Evolutionary conservation across 768 basidiomycete genomes (phyloP).

Genomic region (Neoboletus magnificus): DNA sequence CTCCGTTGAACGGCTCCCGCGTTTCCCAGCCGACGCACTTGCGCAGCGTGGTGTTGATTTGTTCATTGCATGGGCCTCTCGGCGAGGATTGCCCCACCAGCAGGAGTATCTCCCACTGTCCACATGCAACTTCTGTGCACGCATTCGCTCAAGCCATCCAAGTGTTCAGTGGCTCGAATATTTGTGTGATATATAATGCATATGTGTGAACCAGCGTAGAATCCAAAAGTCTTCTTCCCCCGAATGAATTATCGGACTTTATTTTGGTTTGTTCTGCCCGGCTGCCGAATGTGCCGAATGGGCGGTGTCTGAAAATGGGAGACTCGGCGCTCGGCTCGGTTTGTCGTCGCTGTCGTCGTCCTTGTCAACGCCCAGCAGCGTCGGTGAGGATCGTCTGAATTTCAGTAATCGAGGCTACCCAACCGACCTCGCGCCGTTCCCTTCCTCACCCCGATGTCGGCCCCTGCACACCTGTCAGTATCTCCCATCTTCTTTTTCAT

Average conservation of each 20-base stretch:
- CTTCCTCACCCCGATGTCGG: slow-evolving; percentile 23
- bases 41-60: background rate
- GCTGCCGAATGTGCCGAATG: slow-evolving; percentile 20
- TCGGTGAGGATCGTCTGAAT: background rate
- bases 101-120: background rate
- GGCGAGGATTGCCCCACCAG: too few relatives aligned
- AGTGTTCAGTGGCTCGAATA: too few relatives aligned
- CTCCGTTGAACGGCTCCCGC: too few relatives aligned
- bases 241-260: background rate
- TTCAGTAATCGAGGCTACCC: background rate
- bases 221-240: too few relatives aligned
- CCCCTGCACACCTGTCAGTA: slow-evolving; percentile 28
- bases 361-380: slow-evolving; percentile 11
- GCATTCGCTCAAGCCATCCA: background rate
- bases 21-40: background rate
- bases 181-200: too few relatives aligned
- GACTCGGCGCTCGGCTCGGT: slow-evolving; percentile 8
- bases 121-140: background rate
- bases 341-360: slow-evolving; percentile 11
- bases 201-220: too few relatives aligned
- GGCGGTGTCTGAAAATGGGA: slow-evolving; percentile 32
- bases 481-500: background rate
- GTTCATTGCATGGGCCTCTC: too few relatives aligned
- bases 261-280: background rate
- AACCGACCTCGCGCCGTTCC: background rate